phyloP scores from a whole-genome alignment of 768 basidiomycete species.

The Leccinellum luteum region DNA sequence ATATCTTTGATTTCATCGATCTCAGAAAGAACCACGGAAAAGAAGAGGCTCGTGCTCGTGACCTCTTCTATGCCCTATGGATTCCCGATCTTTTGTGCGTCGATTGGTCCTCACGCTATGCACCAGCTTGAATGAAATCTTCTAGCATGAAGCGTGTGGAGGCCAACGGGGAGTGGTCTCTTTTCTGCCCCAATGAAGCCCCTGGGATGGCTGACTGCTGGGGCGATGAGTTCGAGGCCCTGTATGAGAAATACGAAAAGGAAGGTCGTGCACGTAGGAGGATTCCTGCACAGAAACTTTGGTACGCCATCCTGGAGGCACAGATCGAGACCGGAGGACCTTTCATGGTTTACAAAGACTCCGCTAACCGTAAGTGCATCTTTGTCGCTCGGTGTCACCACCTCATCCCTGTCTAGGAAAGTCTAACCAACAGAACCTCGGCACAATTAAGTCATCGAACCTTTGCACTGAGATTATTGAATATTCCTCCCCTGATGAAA shows the following conservation, averaged over 20 bases:
- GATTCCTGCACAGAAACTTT: slow-evolving; percentile 93
- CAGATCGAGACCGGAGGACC: slow-evolving; percentile 99
- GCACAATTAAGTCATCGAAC: slow-evolving; percentile 99
- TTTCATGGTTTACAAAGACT: slow-evolving; percentile 99
- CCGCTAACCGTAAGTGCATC: slow-evolving; percentile 72
- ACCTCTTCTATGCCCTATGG: slow-evolving; percentile 98
- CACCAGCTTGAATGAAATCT: not conserved
- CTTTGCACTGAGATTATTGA: slow-evolving; percentile 99
- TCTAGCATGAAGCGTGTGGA: slow-evolving; percentile 96
- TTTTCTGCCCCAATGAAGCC: slow-evolving; percentile 98
- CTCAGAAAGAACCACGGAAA: slow-evolving; percentile 99
- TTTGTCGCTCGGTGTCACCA: not conserved
- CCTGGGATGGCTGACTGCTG: slow-evolving; percentile 86
- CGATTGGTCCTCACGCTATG: not conserved
- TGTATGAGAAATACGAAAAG: slow-evolving; percentile 85
- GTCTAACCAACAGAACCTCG: slow-evolving; percentile 98
- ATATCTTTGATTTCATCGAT: slow-evolving; percentile 96
- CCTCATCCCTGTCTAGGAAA: slow-evolving; percentile 55
- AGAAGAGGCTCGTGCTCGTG: slow-evolving; percentile 93
- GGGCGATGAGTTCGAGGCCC: slow-evolving; percentile 83
- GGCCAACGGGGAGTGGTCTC: slow-evolving; percentile 82
- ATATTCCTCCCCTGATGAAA: slow-evolving; percentile 96
- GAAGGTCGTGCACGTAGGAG: slow-evolving; percentile 85
- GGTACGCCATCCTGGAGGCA: slow-evolving; percentile 95
- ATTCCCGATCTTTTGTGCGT: slow-evolving; percentile 93